Base-by-base conservation (phyloP, 371 early-diverging fungal species). In the Mortierella sp. region DNA sequence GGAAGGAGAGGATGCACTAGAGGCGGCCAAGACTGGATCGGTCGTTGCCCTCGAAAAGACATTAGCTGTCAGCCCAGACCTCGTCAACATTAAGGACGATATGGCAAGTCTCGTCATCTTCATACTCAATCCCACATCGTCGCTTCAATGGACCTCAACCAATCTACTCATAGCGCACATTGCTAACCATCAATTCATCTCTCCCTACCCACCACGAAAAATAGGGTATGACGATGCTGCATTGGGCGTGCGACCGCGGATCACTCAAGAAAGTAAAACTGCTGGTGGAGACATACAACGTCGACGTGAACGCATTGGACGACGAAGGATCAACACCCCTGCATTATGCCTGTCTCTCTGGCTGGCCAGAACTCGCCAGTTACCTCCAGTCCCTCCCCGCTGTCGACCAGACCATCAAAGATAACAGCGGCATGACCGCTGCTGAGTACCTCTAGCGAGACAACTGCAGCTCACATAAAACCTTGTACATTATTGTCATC, bases 301-400 rank as follows among this genome's bases (percentile, higher is more conserved):
- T 64, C 2, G 74, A 86, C 69, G 85, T 93, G 43, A 89, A 93
- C 69, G 78, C 85, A 9, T 85, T 87, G 71, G 93, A 92, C 69
- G 81, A 85, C 11, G 89, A 94, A 76, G 94, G 93, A 48, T 90
- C 90, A 64, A 92, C 95, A 37, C 89, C 96, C 26, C 83, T 96
- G 68, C 96, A 96, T 71, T 95, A 48, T 31, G 83, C 83, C 1
- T 83, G 61, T 39, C 68, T 83, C 6, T 64, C 83, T n/a, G 83
- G 75, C 34, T 78, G 83, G 76, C 73, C 76, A 29, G 69, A 70
- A 14, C 47, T 83, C 11, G 22, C 63, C 26, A 19, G 69, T 0
- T 83, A 78, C 22, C 48, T 83, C 41, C 78, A 69, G 68, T 64
- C 55, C 22, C 69, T 75, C 6, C 67, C 76, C 11, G 48, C 53